A percentile compares a stretch with the other conserved stretches of the same genome.
phyloP scores from a whole-genome alignment of 2,329 filamentous ascomycete genomes.

The Cercospora sp. region DNA sequence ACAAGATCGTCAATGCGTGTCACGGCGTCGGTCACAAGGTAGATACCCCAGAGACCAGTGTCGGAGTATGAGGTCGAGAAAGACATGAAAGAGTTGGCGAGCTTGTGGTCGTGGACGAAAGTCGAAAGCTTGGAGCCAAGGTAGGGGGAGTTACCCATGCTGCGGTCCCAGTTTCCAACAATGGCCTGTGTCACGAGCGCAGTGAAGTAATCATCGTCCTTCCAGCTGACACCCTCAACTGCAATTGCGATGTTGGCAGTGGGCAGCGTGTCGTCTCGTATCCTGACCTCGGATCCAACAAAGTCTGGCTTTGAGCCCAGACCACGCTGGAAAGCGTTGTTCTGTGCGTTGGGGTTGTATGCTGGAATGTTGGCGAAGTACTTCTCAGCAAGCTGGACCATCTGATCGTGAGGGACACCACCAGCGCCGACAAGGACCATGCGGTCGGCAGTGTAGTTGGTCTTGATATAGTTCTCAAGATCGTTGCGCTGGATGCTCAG shows the following conservation, averaged over 20 bases:
- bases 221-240: conserved; percentile 99
- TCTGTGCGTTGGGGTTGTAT: conserved; percentile 71
- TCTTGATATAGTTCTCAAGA: conserved; percentile 95
- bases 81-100: conserved; percentile 99
- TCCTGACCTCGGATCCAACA: conserved; percentile 90
- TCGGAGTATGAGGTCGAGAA: conserved; percentile 99
- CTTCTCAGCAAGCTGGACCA: conserved; percentile 95
- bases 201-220: conserved; percentile 98
- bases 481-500: conserved; percentile 90
- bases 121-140: conserved; percentile 97
- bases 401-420: conserved; percentile 87
- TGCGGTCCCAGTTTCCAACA: conserved; percentile 99
- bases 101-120: conserved; percentile 88
- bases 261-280: conserved; percentile 93
- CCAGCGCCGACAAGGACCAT: conserved; percentile 98
- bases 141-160: conserved; percentile 95
- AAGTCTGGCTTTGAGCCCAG: conserved; percentile 90
- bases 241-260: conserved; percentile 98
- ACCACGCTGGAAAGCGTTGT: conserved; percentile 68
- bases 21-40: conserved; percentile 88
- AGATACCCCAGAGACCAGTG: conserved; percentile 99
- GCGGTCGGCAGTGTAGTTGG: conserved; percentile 98
- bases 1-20: conserved; percentile 90
- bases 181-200: conserved; percentile 97
- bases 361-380: conserved; percentile 81